Conservation (phyloP, 2,329 filamentous ascomycete species). For the Tricladium varicosporioides region DNA sequence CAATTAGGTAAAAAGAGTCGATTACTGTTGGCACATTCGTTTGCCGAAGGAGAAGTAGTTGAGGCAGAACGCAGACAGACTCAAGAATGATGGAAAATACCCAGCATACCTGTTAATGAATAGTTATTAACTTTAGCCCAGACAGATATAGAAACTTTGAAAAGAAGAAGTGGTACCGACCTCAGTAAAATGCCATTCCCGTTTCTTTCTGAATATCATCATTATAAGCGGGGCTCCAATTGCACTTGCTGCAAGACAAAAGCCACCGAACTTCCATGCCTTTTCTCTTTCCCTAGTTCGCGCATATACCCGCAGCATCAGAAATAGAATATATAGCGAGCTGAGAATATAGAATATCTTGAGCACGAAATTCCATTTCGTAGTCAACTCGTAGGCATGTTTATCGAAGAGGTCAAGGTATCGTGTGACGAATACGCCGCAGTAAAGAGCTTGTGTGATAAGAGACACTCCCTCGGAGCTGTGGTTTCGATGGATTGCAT, state of each 20-base stretch:
- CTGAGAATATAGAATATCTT: conserved; percentile 87
- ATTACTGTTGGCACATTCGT: conserved; percentile 96
- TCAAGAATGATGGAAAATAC: conserved; percentile 90
- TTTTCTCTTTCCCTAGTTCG: conserved; percentile 87
- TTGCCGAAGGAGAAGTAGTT: conserved; percentile 86
- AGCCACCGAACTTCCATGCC: conserved; percentile 86
- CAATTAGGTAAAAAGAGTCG: conserved; percentile 91
- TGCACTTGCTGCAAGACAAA: conserved; percentile 63
- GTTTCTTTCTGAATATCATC: conserved; percentile 58
- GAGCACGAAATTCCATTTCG: conserved; percentile 72
- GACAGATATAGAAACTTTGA: background rate
- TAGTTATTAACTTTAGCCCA: background rate
- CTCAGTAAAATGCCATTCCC: conserved; percentile 47
- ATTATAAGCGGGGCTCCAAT: conserved; percentile 70
- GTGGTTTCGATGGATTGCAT: conserved; percentile 82
- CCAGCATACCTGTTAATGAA: conserved; percentile 65
- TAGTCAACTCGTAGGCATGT: conserved; percentile 33
- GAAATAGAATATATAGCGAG: conserved; percentile 79
- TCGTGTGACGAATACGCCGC: conserved; percentile 78
- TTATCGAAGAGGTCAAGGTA: conserved; percentile 76
- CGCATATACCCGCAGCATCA: conserved; percentile 85
- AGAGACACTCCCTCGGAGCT: conserved; percentile 90
- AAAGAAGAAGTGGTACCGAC: conserved; percentile 38
- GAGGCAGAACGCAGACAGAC: conserved; percentile 84
- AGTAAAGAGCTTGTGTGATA: conserved; percentile 87